Evolutionary conservation across 257 asterid genomes (phyloP), one percentile per base, ranked within the genome.

Genomic region (Salvia miltiorrhiza): DNA sequence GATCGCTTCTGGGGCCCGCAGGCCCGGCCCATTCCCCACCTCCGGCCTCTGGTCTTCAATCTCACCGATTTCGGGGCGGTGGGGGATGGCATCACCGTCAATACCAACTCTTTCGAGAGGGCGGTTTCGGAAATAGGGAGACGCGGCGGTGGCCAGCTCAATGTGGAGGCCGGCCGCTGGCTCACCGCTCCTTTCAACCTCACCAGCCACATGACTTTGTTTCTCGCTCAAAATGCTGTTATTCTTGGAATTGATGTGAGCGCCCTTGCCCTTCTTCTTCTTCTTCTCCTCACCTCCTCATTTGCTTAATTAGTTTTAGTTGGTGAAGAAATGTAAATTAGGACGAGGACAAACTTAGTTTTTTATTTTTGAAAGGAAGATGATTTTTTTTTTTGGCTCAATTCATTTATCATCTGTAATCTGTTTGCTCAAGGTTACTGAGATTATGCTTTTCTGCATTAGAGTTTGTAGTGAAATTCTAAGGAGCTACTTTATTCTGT

Each of bases 121-220:
- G 98, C 96, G 21, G 66, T 92, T n/a, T 82, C 74, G 71, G 90
- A 83, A 61, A 84, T 92, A 14, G 80, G 69, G 56, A 80, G 67
- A 60, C 84, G 77, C 4, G 98, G 98, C 53, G 96, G 96, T 0
- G 98, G 98, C 8, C 98, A 92, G 92, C 96, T 92, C 41, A 92
- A 92, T 65, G 95, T 92, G 33, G 79, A 70, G 58, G 77, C 87
- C 5, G 98, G 98, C 13, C 62, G 77, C 17, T 92, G 98, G 96
- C 95, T 92, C 2, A 92, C 96, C 59, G 96, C 92, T 73, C 98
- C 98, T 49, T 87, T 92, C 63, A 92, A 92, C 76, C 96, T 92
- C 77, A 92, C 98, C 7, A 92, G 96, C 63, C 88, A 86, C 67
- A 84, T 92, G 77, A 92, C 98, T 17, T 77, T 92, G 53, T 89